Evolutionary conservation across 371 early-diverging fungal genomes (phyloP).

Genomic region (Fennellomyces sp.): DNA sequence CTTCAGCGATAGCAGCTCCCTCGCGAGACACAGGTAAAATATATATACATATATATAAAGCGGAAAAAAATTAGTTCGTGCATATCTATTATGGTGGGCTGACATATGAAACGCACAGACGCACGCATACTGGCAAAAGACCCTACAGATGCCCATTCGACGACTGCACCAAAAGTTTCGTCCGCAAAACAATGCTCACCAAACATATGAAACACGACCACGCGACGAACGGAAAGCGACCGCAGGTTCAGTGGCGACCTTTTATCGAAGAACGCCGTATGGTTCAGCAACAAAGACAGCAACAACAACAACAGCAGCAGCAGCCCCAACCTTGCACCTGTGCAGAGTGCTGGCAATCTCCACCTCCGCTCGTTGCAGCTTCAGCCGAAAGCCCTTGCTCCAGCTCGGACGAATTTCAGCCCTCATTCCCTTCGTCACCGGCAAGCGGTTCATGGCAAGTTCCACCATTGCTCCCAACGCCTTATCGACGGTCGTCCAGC

Average conservation of each 20-base stretch:
- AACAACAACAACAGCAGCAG: constrained; percentile 13
- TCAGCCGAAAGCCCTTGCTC: constrained; percentile 20
- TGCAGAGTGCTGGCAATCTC: constrained; percentile 24
- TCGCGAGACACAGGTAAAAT: constrained; percentile 47
- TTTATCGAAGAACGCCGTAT: constrained; percentile 49
- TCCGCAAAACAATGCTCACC: constrained; percentile 71
- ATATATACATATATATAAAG: not conserved
- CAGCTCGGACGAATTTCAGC: constrained; percentile 23
- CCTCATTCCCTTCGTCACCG: constrained; percentile 32
- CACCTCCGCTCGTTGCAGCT: constrained; percentile 16
- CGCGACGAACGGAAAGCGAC: constrained; percentile 37
- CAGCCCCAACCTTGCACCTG: constrained; percentile 17
- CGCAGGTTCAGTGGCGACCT: constrained; percentile 52
- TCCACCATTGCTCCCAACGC: constrained; percentile 4
- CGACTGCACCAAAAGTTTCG: constrained; percentile 67
- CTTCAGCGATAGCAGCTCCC: constrained; percentile 68
- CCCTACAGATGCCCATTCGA: constrained; percentile 68
- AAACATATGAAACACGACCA: constrained; percentile 63
- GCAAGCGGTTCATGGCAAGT: constrained; percentile 26
- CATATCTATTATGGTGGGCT: not conserved
- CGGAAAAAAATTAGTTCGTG: not conserved
- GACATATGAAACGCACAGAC: too few species aligned
- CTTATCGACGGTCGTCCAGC: constrained; percentile 5
- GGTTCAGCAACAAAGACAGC: constrained; percentile 24
- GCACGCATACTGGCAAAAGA: constrained; percentile 75